Conservation (phyloP, 768 basidiomycete genomes). For the Termitomyces sp. region DNA sequence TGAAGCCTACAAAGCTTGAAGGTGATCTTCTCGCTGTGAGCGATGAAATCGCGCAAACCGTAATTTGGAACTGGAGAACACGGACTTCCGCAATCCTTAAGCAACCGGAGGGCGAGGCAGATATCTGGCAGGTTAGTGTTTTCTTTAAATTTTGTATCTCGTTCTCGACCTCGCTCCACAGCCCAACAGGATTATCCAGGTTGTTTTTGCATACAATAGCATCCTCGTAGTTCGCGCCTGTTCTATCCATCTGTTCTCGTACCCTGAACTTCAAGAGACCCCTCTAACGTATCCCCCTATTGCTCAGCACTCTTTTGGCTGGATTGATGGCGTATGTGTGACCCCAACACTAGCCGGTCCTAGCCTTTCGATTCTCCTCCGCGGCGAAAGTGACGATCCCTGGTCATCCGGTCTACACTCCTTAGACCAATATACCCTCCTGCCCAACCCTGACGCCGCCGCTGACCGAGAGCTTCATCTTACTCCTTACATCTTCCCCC, state of each 20-base stretch:
- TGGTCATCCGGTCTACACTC: conserved; percentile 46
- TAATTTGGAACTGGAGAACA: conserved; percentile 52
- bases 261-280: conserved; percentile 30
- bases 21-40: conserved; percentile 52
- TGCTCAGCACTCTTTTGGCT: conserved; percentile 53
- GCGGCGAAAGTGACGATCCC: conserved; percentile 55
- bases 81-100: conserved; percentile 42
- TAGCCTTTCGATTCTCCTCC: conserved; percentile 47
- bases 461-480: not conserved
- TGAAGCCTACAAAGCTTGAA: conserved; percentile 42
- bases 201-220: conserved; percentile 39
- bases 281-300: conserved; percentile 28
- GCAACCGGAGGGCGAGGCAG: conserved; percentile 25
- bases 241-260: conserved; percentile 51
- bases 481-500: conserved; percentile 44
- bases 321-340: conserved; percentile 58
- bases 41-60: conserved; percentile 45
- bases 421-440: conserved; percentile 49
- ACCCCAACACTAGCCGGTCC: conserved; percentile 14
- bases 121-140: conserved; percentile 26
- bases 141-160: not conserved
- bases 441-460: conserved; percentile 23
- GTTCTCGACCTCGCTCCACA: conserved; percentile 14
- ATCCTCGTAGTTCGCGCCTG: conserved; percentile 57
- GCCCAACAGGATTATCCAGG: conserved; percentile 49